A percentile compares a stretch with the other conserved stretches of the same genome.
These are phyloP conservation scores for Hypoxylon sp. DNA, from an alignment of 2,329 filamentous ascomycete genomes.

Conservation along the genomic window DNA sequence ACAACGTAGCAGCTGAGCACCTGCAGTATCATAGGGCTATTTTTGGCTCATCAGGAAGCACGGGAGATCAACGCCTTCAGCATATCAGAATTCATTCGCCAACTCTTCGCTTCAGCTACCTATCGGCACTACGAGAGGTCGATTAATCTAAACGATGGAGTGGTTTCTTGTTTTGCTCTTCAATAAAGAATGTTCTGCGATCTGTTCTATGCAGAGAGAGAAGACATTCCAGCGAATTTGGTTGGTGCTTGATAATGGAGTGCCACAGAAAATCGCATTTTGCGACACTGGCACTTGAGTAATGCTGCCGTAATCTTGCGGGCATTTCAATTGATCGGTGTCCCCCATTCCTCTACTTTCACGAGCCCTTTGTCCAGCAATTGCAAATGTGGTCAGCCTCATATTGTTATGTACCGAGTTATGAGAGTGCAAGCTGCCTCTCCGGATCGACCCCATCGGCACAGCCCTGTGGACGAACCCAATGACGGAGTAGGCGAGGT, in stretches of 20 bases:
- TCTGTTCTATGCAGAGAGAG: conserved; percentile 37
- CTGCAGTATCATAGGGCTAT: conserved; percentile 34
- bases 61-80: conserved; percentile 42
- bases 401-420: conserved; percentile 34
- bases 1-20: conserved; percentile 44
- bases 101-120: conserved; percentile 28
- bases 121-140: conserved; percentile 23
- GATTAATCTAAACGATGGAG: conserved; percentile 26
- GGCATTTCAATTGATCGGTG: conserved; percentile 36
- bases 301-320: conserved; percentile 40
- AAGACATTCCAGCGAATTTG: conserved; percentile 37
- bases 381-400: conserved; percentile 39
- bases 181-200: conserved; percentile 39
- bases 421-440: conserved; percentile 16
- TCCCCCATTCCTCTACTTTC: conserved; percentile 21
- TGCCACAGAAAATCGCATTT: conserved; percentile 35
- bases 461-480: conserved; percentile 33
- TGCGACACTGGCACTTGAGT: conserved; percentile 39
- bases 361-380: not conserved
- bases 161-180: conserved; percentile 25
- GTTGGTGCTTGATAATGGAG: conserved; percentile 28
- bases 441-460: conserved; percentile 21
- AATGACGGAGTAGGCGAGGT: conserved; percentile 40
- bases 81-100: conserved; percentile 17
- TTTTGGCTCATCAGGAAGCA: conserved; percentile 44